Evolutionary conservation across 768 basidiomycete species (phyloP), one percentile per base, ranked within the genome.

Genomic region (Leucocoprinus sp.): DNA sequence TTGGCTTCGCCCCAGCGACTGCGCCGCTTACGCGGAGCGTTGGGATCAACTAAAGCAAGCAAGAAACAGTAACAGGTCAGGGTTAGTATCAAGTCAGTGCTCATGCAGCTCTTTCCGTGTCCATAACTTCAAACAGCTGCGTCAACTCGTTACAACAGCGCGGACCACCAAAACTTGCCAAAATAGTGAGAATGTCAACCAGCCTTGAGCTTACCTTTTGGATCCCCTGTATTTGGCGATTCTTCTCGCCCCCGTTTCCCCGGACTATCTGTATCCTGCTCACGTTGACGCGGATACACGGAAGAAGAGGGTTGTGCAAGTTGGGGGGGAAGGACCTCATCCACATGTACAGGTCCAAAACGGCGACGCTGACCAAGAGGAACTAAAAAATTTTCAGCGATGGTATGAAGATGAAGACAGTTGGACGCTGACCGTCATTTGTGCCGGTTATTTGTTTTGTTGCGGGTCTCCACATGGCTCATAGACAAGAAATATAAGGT

Each of bases 1-100:
- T 89, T 89, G 49, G 80, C 87, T 55, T 96, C 95, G 54, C 96
- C 96, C 93, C 93, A 99, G 48, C 96, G 87, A 58, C 93, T 96
- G 55, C 91, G 86, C 52, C 95, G 81, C 70, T 98, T 98, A 52
- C 93, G 84, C 54, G 92, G 82, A 54, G 82, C 85, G 60, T 91
- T 88, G 46, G 82, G 75, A 61, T 86, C 81, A 74, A 80, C 86
- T 87, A 64, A 57, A 54, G 54, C 64, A 60, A 69, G 64, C 68
- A 57, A 64, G 55, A 63, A 71, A 66, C 79, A 83, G 80, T 82
- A 71, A 64, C 49, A 65, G 67, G 69, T 72, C 60, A 71, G 69
- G 67, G 62, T 59, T 59, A 62, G 61, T 57, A 53, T 48, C 53
- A 46, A 51, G 55, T 63, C 55, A 66, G 64, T 42, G 22, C 12